Percentiles rank a stretch among this genome's conserved stretches.
Conservation (phyloP, 148 eudicot species). For the Silene uniflora region DNA sequence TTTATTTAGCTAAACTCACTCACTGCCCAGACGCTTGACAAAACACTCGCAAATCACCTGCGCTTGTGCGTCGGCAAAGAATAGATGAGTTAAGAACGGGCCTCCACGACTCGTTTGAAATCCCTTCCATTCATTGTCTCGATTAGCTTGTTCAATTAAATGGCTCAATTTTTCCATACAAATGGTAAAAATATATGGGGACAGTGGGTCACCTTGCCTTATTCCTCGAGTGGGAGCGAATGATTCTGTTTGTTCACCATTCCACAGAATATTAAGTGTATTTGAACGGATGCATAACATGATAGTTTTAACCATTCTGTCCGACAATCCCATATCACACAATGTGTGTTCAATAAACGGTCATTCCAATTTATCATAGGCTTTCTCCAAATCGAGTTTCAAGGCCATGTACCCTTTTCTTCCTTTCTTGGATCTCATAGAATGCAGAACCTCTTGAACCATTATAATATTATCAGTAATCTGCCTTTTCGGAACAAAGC, state of each 20-base stretch:
- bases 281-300: neutral
- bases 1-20: too few relatives aligned
- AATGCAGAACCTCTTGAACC: neutral
- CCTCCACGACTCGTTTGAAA: too few relatives aligned
- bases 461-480: neutral
- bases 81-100: too few relatives aligned
- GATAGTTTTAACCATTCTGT: neutral
- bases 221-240: neutral
- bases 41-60: too few relatives aligned
- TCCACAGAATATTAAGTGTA: neutral
- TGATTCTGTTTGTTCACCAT: too few relatives aligned
- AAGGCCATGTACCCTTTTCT: neutral
- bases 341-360: neutral
- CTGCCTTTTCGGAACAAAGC: neutral
- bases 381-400: neutral
- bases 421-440: neutral
- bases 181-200: neutral
- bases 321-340: neutral
- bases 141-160: neutral
- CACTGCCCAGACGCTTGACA: too few relatives aligned
- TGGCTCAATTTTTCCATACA: neutral
- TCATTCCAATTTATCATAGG: neutral
- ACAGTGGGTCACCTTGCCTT: neutral
- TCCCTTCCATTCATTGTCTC: neutral
- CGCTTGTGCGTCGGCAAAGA: too few relatives aligned